Conservation (phyloP, 2,329 filamentous ascomycete genomes). For the Pochonia chlamydosporia region DNA sequence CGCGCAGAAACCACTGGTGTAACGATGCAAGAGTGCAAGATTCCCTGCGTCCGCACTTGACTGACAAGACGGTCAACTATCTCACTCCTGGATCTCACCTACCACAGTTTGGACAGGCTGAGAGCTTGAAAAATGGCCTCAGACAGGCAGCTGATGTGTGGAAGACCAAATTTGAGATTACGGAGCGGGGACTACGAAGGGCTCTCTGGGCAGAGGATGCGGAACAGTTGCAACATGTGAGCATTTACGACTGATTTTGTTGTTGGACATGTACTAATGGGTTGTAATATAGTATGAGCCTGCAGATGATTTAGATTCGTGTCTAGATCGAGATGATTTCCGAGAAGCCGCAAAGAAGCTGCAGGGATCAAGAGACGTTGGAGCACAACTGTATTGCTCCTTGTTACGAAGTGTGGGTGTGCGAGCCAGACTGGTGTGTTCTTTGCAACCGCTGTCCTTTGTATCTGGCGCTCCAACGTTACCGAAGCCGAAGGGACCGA, state of each 20-base stretch:
- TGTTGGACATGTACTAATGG: neutral
- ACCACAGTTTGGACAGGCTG: conserved; percentile 69
- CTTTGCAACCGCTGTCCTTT: conserved; percentile 76
- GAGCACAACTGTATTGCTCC: conserved; percentile 86
- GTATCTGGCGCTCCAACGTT: conserved; percentile 45
- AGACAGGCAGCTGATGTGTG: conserved; percentile 63
- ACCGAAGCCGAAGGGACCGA: conserved; percentile 30
- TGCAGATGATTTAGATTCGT: conserved; percentile 59
- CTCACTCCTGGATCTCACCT: conserved; percentile 63
- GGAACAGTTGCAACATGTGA: conserved; percentile 53
- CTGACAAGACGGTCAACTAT: conserved; percentile 57
- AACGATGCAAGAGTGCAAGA: conserved; percentile 67
- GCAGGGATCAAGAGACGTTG: conserved; percentile 80
- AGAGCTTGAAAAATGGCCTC: conserved; percentile 75
- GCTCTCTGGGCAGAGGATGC: conserved; percentile 70
- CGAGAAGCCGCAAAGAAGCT: conserved; percentile 60
- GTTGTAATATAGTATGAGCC: conserved; percentile 43
- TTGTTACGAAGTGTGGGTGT: conserved; percentile 78
- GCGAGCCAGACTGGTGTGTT: conserved; percentile 79
- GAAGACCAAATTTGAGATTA: conserved; percentile 63
- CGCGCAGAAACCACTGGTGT: conserved; percentile 81
- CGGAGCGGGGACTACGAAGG: conserved; percentile 61
- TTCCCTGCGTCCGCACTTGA: conserved; percentile 58
- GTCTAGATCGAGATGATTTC: conserved; percentile 69
- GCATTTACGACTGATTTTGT: conserved; percentile 10